Evolutionary conservation across 352 stramenopile genomes (phyloP).

Genomic region (Globisporangium recalcitrans): DNA sequence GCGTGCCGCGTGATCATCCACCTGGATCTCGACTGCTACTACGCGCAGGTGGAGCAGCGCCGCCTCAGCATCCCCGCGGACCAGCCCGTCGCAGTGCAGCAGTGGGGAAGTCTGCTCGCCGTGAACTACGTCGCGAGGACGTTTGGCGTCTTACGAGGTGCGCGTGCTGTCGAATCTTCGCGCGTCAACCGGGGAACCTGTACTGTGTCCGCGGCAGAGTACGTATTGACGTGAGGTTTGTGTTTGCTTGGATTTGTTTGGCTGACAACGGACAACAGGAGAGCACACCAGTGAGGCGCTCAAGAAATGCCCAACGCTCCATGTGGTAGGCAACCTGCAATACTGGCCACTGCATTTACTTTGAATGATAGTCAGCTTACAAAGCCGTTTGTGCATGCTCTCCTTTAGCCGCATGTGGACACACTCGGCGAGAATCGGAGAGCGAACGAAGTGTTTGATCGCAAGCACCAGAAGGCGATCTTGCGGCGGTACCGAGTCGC

Average conservation of each 20-base stretch:
- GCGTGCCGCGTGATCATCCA: slow-evolving; percentile 66
- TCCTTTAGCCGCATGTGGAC: slow-evolving; percentile 69
- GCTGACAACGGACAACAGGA: too few relatives aligned
- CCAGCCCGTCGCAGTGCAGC: slow-evolving; percentile 71
- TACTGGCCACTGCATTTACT: not conserved
- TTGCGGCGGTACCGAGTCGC: slow-evolving; percentile 72
- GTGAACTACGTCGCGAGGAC: slow-evolving; percentile 81
- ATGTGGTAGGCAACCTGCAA: slow-evolving; percentile 39
- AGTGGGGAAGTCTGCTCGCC: slow-evolving; percentile 79
- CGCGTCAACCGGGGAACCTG: too few relatives aligned
- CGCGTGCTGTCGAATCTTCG: not conserved
- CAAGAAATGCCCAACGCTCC: slow-evolving; percentile 77
- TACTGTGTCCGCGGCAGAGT: too few relatives aligned
- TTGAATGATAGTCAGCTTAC: not conserved
- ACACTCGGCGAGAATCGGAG: slow-evolving; percentile 73
- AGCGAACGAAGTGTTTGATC: slow-evolving; percentile 53
- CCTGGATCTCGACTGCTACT: slow-evolving; percentile 87
- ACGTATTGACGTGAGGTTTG: not conserved
- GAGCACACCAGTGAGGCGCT: slow-evolving; percentile 52
- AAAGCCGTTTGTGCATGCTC: not conserved
- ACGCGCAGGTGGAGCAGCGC: slow-evolving; percentile 79
- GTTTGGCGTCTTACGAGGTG: slow-evolving; percentile 61
- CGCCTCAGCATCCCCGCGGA: slow-evolving; percentile 59
- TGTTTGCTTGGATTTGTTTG: not conserved
- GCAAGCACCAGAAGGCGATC: slow-evolving; percentile 78